phyloP scores from a whole-genome alignment of 2,329 filamentous ascomycete species.

The Aspergillus flavus region DNA sequence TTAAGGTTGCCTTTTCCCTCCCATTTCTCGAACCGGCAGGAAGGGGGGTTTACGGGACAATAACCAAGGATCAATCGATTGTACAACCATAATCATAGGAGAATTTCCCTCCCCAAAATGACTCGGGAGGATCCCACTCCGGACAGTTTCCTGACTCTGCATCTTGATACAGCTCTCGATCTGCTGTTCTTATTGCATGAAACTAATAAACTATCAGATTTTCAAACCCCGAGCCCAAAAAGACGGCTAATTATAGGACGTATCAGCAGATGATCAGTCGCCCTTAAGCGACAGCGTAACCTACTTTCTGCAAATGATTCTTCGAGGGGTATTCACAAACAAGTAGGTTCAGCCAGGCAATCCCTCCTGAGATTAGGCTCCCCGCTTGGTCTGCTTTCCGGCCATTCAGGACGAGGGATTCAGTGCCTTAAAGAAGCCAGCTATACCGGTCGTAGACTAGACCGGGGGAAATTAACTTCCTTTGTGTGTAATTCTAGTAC shows the following conservation, averaged over 20 bases:
- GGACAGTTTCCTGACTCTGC: not conserved
- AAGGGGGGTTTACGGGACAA: not conserved
- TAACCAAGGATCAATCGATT: not conserved
- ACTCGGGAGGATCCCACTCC: not conserved
- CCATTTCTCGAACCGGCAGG: not conserved
- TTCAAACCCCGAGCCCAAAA: not conserved
- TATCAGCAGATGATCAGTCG: not conserved
- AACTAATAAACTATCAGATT: not conserved
- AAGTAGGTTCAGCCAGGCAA: not conserved
- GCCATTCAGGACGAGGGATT: not conserved
- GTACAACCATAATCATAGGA: not conserved
- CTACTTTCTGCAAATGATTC: not conserved
- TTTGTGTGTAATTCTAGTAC: not conserved
- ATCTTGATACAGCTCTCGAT: not conserved
- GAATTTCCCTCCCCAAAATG: not conserved
- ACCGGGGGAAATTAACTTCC: not conserved
- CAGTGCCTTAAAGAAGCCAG: not conserved
- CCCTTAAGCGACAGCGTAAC: not conserved
- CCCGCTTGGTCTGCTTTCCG: not conserved
- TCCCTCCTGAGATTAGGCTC: constrained; percentile 1
- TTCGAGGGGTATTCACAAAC: not conserved
- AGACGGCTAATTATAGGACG: not conserved
- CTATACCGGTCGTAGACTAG: not conserved
- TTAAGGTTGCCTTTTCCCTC: not conserved
- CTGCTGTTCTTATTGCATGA: not conserved